Evolutionary conservation across 495 filamentous ascomycete species (phyloP), one percentile per base, ranked within the genome.

Genomic region (Penicillium odoratum): DNA sequence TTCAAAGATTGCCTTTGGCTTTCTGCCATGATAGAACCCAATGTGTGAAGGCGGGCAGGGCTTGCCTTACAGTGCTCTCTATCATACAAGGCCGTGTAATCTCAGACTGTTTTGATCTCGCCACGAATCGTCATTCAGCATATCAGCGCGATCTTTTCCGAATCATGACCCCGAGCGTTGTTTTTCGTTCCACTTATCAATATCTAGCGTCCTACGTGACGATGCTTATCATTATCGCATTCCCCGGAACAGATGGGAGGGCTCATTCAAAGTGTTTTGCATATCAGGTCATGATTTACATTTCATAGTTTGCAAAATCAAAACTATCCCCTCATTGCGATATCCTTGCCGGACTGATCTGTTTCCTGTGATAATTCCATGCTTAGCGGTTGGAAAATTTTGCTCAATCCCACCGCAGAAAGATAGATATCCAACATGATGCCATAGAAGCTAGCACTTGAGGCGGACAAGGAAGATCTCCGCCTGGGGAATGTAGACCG

Each of bases 91-190:
- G 28, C 28, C 51, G 43, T 29, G 33, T 47, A 61, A 31, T 36
- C 50, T 56, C 52, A 61, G 63, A 51, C 55, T 57, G 43, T 57
- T 64, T 53, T 63, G 53, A 50, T 60, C 45, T 67, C 57, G 50
- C 48, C 56, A 61, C 59, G 51, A 60, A 56, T 67, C 55, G 60
- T 74, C 62, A 69, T 70, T 67, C 53, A 77, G 73, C 74, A 75
- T 76, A 70, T 70, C 67, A 74, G 70, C 69, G 73, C 69, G 70
- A 74, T 66, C 50, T 71, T 64, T 67, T 61, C 60, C 56, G 64
- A 66, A 70, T 69, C 66, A 69, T 74, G 72, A 68, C 64, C 66
- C 65, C 61, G 59, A 73, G 61, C 71, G 66, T 67, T 68, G 67
- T 73, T 63, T 68, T 57, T 64, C 51, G 49, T 66, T 66, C 63